Evolutionary conservation across 2,329 filamentous ascomycete genomes (phyloP).

Genomic region (Xylaria sp.): DNA sequence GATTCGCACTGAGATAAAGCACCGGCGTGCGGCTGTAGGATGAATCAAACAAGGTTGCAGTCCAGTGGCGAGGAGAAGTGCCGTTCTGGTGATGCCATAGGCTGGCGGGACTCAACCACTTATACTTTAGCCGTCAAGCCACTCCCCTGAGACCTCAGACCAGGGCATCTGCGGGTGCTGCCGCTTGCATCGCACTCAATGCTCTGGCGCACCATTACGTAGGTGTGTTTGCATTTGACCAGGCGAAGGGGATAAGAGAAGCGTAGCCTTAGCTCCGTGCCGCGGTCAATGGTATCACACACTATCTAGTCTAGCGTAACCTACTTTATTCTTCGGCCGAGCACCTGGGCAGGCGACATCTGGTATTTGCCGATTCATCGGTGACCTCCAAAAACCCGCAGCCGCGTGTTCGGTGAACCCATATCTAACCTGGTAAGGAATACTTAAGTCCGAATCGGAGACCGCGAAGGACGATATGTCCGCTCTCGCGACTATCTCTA

Average conservation of each 20-base stretch:
- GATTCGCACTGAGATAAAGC: neutral
- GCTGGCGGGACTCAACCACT: neutral
- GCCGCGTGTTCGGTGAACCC: neutral
- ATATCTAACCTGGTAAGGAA: neutral
- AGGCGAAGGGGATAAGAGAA: too few species aligned
- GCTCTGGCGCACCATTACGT: neutral
- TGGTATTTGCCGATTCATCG: neutral
- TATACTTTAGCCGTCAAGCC: constrained; percentile 22
- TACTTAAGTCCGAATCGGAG: neutral
- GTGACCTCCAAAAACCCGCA: neutral
- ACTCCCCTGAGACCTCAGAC: neutral
- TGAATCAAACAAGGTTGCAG: neutral
- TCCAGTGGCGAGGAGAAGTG: neutral
- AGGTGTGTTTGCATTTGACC: too few species aligned
- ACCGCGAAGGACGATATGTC: neutral
- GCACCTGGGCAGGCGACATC: neutral
- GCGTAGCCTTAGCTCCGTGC: constrained; percentile 6
- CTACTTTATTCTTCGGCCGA: neutral
- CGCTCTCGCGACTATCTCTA: neutral
- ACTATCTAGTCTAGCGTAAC: neutral
- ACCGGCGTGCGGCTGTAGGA: neutral
- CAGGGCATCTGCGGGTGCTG: too few species aligned
- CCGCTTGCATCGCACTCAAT: too few species aligned
- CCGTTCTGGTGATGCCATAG: neutral
- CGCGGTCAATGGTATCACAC: neutral